These are phyloP conservation scores for Monosporascus sp. DNA, from an alignment of 2,329 filamentous ascomycete genomes.

Conservation along the genomic window DNA sequence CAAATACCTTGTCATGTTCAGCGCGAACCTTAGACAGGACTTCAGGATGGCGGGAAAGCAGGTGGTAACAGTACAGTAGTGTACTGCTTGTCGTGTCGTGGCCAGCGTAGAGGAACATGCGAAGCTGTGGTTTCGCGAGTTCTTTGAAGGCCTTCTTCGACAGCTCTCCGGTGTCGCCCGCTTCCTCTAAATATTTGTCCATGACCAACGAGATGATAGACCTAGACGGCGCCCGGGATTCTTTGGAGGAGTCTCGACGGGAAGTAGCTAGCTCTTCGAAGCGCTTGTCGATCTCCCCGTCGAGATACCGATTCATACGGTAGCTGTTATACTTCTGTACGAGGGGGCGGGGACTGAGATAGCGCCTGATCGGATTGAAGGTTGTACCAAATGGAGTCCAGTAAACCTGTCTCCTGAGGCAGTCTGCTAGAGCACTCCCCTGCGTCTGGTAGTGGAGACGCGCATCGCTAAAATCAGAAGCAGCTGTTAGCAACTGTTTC, in stretches of 20 bases:
- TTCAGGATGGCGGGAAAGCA: constrained; percentile 24
- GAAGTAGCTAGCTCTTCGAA: constrained; percentile 9
- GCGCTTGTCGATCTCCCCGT: constrained; percentile 14
- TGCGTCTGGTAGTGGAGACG: constrained; percentile 17
- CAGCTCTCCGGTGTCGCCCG: not conserved
- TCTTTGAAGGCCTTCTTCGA: constrained; percentile 9
- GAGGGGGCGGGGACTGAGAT: constrained; percentile 10
- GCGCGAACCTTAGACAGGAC: constrained; percentile 14
- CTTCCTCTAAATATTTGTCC: constrained; percentile 12
- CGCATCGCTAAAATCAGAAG: constrained; percentile 9
- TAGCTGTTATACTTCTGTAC: constrained; percentile 15
- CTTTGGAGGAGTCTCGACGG: not conserved
- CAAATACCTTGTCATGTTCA: constrained; percentile 20
- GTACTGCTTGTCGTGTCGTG: constrained; percentile 60
- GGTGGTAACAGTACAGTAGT: constrained; percentile 41
- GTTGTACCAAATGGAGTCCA: constrained; percentile 15
- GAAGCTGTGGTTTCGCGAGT: constrained; percentile 12
- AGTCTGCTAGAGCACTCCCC: constrained; percentile 12
- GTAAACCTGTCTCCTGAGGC: constrained; percentile 10
- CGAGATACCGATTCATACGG: constrained; percentile 13
- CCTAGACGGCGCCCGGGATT: constrained; percentile 1
- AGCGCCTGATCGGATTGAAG: constrained; percentile 15
- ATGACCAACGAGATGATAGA: constrained; percentile 16
- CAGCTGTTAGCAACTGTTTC: not conserved
- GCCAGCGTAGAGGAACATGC: constrained; percentile 46